These are phyloP conservation scores for Clitopilus passeckerianus DNA, from an alignment of 768 basidiomycete species.

Conservation along the genomic window DNA sequence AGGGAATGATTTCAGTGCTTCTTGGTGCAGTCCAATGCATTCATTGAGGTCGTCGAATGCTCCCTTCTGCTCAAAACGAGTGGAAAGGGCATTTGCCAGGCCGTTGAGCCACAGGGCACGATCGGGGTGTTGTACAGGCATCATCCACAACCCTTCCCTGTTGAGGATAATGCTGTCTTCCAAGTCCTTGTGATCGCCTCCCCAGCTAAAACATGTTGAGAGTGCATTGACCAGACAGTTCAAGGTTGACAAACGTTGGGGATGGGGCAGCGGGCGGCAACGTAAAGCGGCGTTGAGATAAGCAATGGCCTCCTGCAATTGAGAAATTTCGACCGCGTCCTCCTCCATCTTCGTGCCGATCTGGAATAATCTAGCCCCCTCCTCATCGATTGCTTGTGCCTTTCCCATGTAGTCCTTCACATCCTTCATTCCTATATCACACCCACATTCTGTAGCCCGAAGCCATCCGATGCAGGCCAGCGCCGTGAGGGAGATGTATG, in stretches of 20 bases:
- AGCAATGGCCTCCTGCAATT: neutral
- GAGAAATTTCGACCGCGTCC: neutral
- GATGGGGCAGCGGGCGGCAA: neutral
- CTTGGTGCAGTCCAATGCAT: slow-evolving; percentile 1
- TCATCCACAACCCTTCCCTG: neutral
- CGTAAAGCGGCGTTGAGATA: neutral
- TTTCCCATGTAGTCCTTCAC: neutral
- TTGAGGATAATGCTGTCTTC: slow-evolving; percentile 14
- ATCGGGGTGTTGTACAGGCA: neutral
- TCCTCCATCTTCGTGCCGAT: neutral
- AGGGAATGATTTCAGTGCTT: slow-evolving; percentile 10
- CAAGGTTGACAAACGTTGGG: neutral
- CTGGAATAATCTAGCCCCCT: neutral
- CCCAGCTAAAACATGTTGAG: neutral
- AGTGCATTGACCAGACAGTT: slow-evolving; percentile 9
- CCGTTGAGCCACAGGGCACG: neutral
- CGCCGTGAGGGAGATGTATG: neutral
- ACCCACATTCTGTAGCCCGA: neutral
- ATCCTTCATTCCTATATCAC: neutral
- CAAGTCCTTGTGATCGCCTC: slow-evolving; percentile 4
- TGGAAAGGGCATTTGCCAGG: slow-evolving; percentile 7
- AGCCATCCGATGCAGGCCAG: neutral
- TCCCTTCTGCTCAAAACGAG: slow-evolving; percentile 11
- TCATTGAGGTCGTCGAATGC: slow-evolving; percentile 6
- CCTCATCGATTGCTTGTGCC: neutral